Evolutionary conservation across 169 alveolate species (phyloP).

Genomic region (Ichthyophthirius multifiliis): DNA sequence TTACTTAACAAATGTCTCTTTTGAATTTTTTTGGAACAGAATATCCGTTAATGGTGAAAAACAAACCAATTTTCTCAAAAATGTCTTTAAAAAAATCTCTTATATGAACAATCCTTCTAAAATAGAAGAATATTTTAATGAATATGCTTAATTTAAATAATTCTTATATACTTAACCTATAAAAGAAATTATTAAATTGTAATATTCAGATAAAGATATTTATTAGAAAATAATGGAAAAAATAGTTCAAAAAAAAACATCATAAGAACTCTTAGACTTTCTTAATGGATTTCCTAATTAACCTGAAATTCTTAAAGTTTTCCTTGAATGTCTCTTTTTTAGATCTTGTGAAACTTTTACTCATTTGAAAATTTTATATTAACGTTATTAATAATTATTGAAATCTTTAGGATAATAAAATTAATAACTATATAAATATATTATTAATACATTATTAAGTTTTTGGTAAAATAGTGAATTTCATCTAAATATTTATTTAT

Average conservation of each 20-base stretch:
- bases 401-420: background rate
- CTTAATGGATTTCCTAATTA: no score
- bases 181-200: no score
- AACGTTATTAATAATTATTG: background rate
- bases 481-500: background rate
- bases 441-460: background rate
- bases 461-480: background rate
- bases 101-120: no score
- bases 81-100: no score
- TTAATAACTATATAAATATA: background rate
- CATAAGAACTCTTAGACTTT: no score
- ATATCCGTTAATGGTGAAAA: background rate
- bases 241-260: no score
- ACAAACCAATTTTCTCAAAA: no score
- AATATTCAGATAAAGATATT: no score
- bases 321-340: background rate
- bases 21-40: background rate
- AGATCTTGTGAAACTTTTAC: constrained; percentile 7
- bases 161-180: no score
- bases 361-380: background rate
- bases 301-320: background rate
- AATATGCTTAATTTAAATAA: no score
- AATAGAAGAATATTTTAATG: no score
- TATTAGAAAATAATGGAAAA: no score
- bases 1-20: background rate